Conservation (phyloP, 164 flowering plant species). For the Cinnamomum chago region DNA sequence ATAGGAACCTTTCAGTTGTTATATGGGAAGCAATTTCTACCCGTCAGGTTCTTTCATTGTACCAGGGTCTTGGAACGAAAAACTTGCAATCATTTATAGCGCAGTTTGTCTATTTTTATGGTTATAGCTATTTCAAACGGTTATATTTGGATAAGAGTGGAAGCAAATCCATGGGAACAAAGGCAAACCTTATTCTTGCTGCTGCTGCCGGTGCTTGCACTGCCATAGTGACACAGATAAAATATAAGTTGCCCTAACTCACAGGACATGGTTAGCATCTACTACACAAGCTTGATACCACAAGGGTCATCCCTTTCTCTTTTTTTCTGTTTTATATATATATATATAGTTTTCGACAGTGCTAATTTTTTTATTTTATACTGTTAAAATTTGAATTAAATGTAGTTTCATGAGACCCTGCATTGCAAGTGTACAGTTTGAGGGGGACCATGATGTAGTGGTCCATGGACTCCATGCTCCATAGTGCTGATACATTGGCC, state of each 20-base stretch:
- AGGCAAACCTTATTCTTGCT: constrained; percentile 59
- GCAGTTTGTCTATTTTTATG: constrained; percentile 56
- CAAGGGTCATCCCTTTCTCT: too few relatives aligned
- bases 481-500: too few relatives aligned
- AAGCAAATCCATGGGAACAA: constrained; percentile 52
- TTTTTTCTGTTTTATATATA: too few relatives aligned
- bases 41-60: constrained; percentile 49
- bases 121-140: constrained; percentile 52
- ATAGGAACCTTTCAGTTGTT: constrained; percentile 59
- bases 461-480: too few relatives aligned
- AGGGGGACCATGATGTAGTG: neutral
- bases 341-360: neutral
- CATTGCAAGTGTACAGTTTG: too few relatives aligned
- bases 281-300: too few relatives aligned
- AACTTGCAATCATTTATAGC: constrained; percentile 55
- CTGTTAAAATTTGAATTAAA: neutral
- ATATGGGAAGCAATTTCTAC: constrained; percentile 57
- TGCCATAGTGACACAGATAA: constrained; percentile 50
- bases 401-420: neutral
- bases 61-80: constrained; percentile 63
- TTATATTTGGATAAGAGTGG: constrained; percentile 37
- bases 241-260: neutral
- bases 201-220: constrained; percentile 75
- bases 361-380: neutral
- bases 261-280: too few relatives aligned